Base-by-base conservation (phyloP, 768 basidiomycete species). In the Russula ochroleuca region DNA sequence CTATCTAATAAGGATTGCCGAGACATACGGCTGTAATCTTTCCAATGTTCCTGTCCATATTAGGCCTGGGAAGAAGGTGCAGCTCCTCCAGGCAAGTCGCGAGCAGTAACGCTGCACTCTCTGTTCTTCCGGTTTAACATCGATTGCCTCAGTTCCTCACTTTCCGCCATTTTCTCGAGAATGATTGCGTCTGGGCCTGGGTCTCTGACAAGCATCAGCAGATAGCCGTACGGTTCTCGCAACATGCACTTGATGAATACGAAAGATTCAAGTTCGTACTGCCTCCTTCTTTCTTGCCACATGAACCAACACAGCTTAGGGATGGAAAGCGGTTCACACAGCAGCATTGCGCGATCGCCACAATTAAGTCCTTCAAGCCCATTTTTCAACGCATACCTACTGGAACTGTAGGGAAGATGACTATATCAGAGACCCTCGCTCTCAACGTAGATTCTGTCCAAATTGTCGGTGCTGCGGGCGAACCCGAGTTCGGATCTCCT, bases 161-260 rank as follows among this genome's bases (percentile, higher is more conserved):
- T 8, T 82, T 76, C 66, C 78, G 77, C 6, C 65, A 70, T 40
- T 69, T 73, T 21, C 68, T 70, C 6, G 70, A 78, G 40, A 76
- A 79, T 49, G 75, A 77, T n/a, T 71, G 72, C 21, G 70, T 88
- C 19, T 91, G 88, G 88, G 87, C 82, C 1, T 73, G 75, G 50
- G 71, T 85, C 15, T 88, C 87, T 1, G 88, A 91, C 72, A 84
- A 81, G 69, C 64, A 74, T 2, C 68, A 80, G 62, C 67, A 65
- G 15, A 74, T 88, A 19, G 80, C 84, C 5, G 78, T 84, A 5
- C 81, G 81, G 37, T 81, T 90, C 68, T 81, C 78, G 43, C 77
- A 74, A 66, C 75, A 80, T 6, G 86, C 86, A 1, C 72, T 84
- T 15, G 69, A 71, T 35, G 70, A 74, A 19, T 87, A 79, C 69